These are phyloP conservation scores for Primulina tabacum DNA, from an alignment of 257 asterid genomes.

Conservation along the genomic window DNA sequence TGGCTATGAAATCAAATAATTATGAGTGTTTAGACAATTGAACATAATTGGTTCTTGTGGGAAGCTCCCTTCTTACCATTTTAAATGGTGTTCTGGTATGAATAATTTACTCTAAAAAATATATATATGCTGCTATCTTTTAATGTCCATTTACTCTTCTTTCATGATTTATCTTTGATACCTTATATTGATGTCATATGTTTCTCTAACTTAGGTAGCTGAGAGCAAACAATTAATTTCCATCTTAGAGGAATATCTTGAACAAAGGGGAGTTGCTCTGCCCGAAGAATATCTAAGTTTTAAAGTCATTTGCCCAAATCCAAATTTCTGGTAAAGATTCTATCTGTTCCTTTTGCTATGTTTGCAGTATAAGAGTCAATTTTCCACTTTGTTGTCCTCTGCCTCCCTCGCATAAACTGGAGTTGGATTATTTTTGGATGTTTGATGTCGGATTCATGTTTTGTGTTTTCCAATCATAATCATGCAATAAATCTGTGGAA, in stretches of 20 bases:
- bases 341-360: constrained; percentile 5
- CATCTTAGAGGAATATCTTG: constrained; percentile 81
- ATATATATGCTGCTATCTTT: not conserved
- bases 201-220: constrained; percentile 51
- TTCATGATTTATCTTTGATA: not conserved
- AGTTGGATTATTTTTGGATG: not conserved
- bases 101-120: too few relatives aligned
- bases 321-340: constrained; percentile 57
- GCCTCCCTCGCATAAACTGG: not conserved
- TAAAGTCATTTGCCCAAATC: constrained; percentile 90
- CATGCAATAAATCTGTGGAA: not conserved
- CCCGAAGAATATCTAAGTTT: constrained; percentile 74
- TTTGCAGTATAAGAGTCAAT: not conserved
- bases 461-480: constrained; percentile 7
- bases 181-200: constrained; percentile 17
- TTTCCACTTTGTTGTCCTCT: not conserved
- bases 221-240: constrained; percentile 62
- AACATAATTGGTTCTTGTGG: not conserved
- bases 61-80: not conserved
- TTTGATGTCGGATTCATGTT: not conserved
- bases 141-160: not conserved
- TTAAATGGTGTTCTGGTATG: not conserved
- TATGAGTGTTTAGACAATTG: not conserved
- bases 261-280: constrained; percentile 76
- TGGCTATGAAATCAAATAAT: too few relatives aligned